phyloP scores from a whole-genome alignment of 2,329 filamentous ascomycete genomes.

The Pseudofabraea citricarpa region DNA sequence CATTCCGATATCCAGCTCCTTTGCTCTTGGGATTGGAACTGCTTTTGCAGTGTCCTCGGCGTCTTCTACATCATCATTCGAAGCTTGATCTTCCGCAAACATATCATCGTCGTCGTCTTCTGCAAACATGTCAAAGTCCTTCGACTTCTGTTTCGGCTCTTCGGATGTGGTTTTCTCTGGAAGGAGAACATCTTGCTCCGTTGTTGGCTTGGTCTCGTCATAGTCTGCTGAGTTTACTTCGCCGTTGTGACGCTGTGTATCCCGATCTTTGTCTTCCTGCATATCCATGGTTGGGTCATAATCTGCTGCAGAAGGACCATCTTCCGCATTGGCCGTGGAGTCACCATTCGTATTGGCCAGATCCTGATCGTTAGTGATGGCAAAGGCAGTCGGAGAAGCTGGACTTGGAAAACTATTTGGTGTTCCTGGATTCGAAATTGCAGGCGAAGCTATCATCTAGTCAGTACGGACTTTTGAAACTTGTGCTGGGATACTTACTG shows the following conservation, averaged over 20 bases:
- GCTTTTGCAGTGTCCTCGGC: slow-evolving; percentile 42
- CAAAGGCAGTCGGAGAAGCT: slow-evolving; percentile 41
- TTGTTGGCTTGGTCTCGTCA: slow-evolving; percentile 50
- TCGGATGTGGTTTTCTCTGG: slow-evolving; percentile 28
- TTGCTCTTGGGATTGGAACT: slow-evolving; percentile 37
- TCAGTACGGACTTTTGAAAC: slow-evolving; percentile 10
- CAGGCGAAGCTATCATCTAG: slow-evolving; percentile 15
- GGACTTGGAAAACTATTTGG: slow-evolving; percentile 21
- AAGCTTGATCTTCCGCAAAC: slow-evolving; percentile 49
- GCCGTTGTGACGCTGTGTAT: slow-evolving; percentile 59
- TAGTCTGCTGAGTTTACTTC: slow-evolving; percentile 50
- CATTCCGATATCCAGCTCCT: slow-evolving; percentile 65
- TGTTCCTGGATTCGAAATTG: slow-evolving; percentile 30
- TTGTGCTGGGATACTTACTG: slow-evolving; percentile 27
- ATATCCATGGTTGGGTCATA: slow-evolving; percentile 88
- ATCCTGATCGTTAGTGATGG: slow-evolving; percentile 61
- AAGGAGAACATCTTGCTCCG: slow-evolving; percentile 45
- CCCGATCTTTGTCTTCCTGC: slow-evolving; percentile 73
- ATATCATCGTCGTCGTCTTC: slow-evolving; percentile 69
- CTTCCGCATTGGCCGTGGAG: slow-evolving; percentile 40
- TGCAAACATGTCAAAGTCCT: slow-evolving; percentile 86
- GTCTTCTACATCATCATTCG: slow-evolving; percentile 30
- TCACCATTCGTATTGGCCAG: slow-evolving; percentile 57
- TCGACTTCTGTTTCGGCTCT: slow-evolving; percentile 41
- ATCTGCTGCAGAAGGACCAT: slow-evolving; percentile 86